A percentile compares a stretch with the other conserved stretches of the same genome.
phyloP scores from a whole-genome alignment of 2,329 filamentous ascomycete species.

The Blastomyces parvus region DNA sequence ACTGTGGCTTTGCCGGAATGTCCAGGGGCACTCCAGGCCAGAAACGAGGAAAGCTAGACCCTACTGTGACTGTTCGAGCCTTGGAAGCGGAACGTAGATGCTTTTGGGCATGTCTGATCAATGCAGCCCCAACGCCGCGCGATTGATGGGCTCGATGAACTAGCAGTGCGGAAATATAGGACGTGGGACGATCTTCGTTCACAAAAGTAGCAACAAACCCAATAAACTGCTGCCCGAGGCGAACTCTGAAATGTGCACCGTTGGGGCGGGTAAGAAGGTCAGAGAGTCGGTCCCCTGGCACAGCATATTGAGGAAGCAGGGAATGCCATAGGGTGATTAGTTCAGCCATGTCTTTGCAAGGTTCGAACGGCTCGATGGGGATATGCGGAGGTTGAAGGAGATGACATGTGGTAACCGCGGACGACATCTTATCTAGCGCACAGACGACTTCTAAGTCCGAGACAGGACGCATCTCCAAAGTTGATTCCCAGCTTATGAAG shows the following conservation, averaged over 20 bases:
- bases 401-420: conserved; percentile 35
- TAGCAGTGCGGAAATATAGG: conserved; percentile 16
- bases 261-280: conserved; percentile 12
- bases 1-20: conserved; percentile 25
- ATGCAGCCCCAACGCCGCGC: conserved; percentile 19
- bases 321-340: conserved; percentile 13
- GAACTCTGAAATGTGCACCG: conserved; percentile 12
- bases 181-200: conserved; percentile 13
- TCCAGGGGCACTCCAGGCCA: conserved; percentile 38
- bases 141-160: conserved; percentile 20
- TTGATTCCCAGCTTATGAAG: conserved; percentile 28
- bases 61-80: conserved; percentile 18
- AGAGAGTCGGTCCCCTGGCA: conserved; percentile 8
- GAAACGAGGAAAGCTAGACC: conserved; percentile 35
- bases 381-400: conserved; percentile 21
- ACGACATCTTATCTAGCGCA: conserved; percentile 32
- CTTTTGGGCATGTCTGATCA: conserved; percentile 12
- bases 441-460: conserved; percentile 18
- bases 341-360: conserved; percentile 5
- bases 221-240: conserved; percentile 1
- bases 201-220: conserved; percentile 15
- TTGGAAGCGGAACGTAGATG: conserved; percentile 7
- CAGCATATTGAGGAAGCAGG: conserved; percentile 12
- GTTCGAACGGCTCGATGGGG: conserved; percentile 11
- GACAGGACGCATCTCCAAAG: conserved; percentile 13